These are phyloP conservation scores for Hyaloraphidium curvatum DNA, from an alignment of 192 early-diverging fungal genomes.

Conservation along the genomic window DNA sequence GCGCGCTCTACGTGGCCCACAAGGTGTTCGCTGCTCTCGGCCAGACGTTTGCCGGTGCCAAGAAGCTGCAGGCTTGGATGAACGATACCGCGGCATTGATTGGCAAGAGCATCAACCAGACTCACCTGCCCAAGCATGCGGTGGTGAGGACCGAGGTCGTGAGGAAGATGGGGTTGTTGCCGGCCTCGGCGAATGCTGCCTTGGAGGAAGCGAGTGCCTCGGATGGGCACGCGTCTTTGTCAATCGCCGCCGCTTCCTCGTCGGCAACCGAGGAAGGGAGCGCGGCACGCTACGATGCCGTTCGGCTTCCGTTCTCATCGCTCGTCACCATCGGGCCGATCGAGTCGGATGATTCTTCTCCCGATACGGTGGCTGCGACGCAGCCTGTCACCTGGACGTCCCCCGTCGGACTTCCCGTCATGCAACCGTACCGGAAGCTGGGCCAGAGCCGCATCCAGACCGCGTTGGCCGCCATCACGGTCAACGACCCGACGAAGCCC, in stretches of 20 bases:
- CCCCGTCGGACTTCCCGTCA: constrained; percentile 77
- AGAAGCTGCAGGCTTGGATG: constrained; percentile 84
- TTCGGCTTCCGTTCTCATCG: too few relatives aligned
- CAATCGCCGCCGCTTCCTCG: not conserved
- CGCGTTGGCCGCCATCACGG: constrained; percentile 51
- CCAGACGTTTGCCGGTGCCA: constrained; percentile 76
- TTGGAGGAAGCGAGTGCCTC: constrained; percentile 9
- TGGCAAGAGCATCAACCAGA: constrained; percentile 39
- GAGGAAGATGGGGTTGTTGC: constrained; percentile 20
- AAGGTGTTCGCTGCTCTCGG: constrained; percentile 71
- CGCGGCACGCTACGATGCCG: too few relatives aligned
- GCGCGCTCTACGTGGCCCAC: constrained; percentile 55
- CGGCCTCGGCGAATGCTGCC: not conserved
- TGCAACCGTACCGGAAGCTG: constrained; percentile 84
- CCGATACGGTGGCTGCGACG: too few relatives aligned
- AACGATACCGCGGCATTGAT: constrained; percentile 69
- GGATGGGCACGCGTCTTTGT: constrained; percentile 4
- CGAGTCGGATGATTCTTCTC: too few relatives aligned
- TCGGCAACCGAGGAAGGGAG: not conserved
- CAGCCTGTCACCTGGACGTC: too few relatives aligned
- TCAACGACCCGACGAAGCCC: constrained; percentile 43
- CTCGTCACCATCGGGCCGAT: too few relatives aligned
- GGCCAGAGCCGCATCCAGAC: constrained; percentile 39
- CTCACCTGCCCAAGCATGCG: not conserved
- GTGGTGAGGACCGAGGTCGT: constrained; percentile 16